Conservation (phyloP, 2,329 filamentous ascomycete genomes). For the Knufia fluminis region DNA sequence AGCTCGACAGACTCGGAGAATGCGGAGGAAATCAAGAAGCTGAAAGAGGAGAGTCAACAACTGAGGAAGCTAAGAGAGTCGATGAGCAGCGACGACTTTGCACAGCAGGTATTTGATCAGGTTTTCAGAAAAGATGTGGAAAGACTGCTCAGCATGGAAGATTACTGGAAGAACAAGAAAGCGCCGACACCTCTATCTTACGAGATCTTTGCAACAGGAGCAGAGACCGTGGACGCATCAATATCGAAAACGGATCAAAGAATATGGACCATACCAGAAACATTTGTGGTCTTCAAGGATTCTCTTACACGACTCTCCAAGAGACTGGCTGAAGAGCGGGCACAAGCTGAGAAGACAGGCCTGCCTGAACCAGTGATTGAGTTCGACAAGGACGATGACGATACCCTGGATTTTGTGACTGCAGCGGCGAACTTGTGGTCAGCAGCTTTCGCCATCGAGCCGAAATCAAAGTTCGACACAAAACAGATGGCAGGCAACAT, state of each 20-base stretch:
- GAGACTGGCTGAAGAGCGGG: conserved; percentile 58
- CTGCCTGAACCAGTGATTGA: conserved; percentile 53
- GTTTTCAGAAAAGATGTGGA: conserved; percentile 81
- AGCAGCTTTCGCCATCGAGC: conserved; percentile 76
- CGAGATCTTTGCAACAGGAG: conserved; percentile 48
- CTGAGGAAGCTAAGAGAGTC: conserved; percentile 73
- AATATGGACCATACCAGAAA: conserved; percentile 74
- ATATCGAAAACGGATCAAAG: conserved; percentile 60
- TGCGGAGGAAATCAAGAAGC: conserved; percentile 74
- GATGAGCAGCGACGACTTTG: conserved; percentile 69
- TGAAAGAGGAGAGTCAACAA: conserved; percentile 73
- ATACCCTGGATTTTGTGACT: conserved; percentile 90
- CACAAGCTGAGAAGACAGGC: conserved; percentile 38
- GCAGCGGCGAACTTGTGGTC: conserved; percentile 85
- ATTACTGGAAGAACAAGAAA: conserved; percentile 86
- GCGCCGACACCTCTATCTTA: conserved; percentile 67
- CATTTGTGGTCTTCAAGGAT: conserved; percentile 75
- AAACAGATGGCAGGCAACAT: conserved; percentile 99
- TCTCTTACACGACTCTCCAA: conserved; percentile 66
- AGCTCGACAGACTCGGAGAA: conserved; percentile 74
- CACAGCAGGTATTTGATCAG: conserved; percentile 78
- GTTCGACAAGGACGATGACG: conserved; percentile 95
- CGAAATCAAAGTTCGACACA: conserved; percentile 86
- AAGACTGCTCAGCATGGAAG: conserved; percentile 74
- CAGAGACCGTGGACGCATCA: conserved; percentile 41